A percentile compares a stretch with the other conserved stretches of the same genome.
These are phyloP conservation scores for Trichophyton benhamiae DNA, from an alignment of 2,329 filamentous ascomycete genomes.

Conservation along the genomic window DNA sequence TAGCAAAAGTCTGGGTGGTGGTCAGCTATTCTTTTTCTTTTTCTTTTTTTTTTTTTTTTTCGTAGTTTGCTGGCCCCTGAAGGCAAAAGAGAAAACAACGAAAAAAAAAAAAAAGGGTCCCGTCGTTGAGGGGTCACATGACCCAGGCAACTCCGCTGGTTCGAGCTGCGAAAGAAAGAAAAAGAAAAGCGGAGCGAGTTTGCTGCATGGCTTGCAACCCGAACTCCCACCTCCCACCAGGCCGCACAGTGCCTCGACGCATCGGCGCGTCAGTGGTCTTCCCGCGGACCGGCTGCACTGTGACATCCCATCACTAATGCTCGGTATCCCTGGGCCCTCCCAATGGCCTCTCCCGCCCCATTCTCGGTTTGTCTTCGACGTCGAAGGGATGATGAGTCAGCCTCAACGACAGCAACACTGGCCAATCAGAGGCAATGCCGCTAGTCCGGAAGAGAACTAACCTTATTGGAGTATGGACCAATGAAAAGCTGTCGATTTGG, in stretches of 20 bases:
- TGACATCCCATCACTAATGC: too few species aligned
- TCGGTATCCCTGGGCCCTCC: too few species aligned
- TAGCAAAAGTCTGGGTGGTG: background rate
- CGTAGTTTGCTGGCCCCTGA: too few species aligned
- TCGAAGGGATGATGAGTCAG: background rate
- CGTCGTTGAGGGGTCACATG: background rate
- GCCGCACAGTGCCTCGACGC: background rate
- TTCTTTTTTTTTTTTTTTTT: background rate
- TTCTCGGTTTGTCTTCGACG: background rate
- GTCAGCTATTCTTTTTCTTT: too few species aligned
- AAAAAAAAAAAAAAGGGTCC: too few species aligned
- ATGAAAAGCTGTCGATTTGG: background rate
- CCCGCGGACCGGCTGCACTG: too few species aligned
- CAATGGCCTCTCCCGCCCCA: too few species aligned
- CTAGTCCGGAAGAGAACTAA: background rate
- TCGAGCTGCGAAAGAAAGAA: background rate
- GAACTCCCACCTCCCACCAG: background rate
- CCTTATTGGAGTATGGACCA: background rate
- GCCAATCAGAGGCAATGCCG: background rate
- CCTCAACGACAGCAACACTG: background rate
- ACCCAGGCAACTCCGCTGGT: background rate
- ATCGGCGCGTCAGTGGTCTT: too few species aligned
- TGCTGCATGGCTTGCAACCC: background rate
- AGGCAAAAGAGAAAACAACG: background rate
- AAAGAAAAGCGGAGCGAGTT: background rate